Conservation (phyloP, 2,329 filamentous ascomycete species). For the Trichoderma citrinoviride region DNA sequence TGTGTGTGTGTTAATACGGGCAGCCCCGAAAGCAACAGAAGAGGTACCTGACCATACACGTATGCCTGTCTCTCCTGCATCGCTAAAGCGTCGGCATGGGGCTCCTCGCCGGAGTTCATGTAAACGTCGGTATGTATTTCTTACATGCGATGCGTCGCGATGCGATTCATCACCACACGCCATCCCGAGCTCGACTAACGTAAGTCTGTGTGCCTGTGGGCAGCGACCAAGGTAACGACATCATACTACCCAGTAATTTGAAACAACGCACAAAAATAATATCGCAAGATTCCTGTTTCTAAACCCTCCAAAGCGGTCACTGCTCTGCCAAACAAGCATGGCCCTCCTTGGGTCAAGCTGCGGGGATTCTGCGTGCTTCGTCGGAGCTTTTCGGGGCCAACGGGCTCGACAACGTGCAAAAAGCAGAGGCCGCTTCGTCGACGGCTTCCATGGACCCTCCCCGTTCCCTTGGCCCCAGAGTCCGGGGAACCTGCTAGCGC, state of each 20-base stretch:
- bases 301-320: no score
- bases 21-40: no score
- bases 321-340: no score
- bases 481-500: constrained; percentile 22
- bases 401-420: constrained; percentile 28
- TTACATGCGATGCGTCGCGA: constrained; percentile 3
- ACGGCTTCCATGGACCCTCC: constrained; percentile 5
- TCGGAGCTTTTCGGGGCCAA: constrained; percentile 29
- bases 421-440: constrained; percentile 9
- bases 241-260: no score
- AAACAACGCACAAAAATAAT: no score
- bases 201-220: neutral
- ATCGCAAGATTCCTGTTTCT: no score
- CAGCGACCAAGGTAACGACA: neutral
- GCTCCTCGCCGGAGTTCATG: constrained; percentile 5
- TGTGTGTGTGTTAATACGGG: neutral
- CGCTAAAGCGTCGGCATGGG: constrained; percentile 5
- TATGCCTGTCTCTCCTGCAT: neutral
- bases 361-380: constrained; percentile 3
- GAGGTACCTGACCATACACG: no score
- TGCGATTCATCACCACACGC: neutral
- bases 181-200: neutral
- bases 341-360: no score
- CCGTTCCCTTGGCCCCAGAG: constrained; percentile 12
- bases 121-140: constrained; percentile 5